A percentile compares a stretch with the other conserved stretches of the same genome.
Conservation (phyloP, 495 filamentous ascomycete genomes). For the Geoglossum glabrum region DNA sequence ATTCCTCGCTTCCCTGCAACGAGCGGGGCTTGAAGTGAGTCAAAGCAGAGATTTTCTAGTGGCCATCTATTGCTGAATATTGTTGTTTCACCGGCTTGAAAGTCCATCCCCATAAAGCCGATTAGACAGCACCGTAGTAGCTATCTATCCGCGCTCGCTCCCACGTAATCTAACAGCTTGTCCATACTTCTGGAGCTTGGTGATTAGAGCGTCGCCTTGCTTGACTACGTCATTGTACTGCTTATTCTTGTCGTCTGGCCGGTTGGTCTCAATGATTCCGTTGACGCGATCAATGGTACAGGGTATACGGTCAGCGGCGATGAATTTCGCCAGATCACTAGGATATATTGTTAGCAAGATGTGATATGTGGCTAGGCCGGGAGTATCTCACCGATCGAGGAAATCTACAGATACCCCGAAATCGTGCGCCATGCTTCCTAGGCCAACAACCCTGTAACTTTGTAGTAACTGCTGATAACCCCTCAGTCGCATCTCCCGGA, state of each 20-base stretch:
- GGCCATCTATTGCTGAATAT: neutral
- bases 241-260: slow-evolving; percentile 96
- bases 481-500: slow-evolving; percentile 89
- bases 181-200: slow-evolving; percentile 96
- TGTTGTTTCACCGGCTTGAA: neutral
- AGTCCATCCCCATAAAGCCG: no score
- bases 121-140: no score
- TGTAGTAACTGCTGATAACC: slow-evolving; percentile 95
- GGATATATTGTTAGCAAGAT: slow-evolving; percentile 7
- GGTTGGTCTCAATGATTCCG: slow-evolving; percentile 91
- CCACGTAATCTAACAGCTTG: slow-evolving; percentile 86
- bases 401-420: slow-evolving; percentile 94
- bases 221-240: slow-evolving; percentile 95
- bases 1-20: no score
- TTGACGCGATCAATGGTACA: slow-evolving; percentile 97
- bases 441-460: slow-evolving; percentile 87
- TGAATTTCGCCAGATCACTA: slow-evolving; percentile 91
- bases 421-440: slow-evolving; percentile 86
- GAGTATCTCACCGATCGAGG: slow-evolving; percentile 54
- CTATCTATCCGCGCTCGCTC: slow-evolving; percentile 48
- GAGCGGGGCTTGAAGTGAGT: neutral
- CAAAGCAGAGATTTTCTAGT: neutral
- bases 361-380: no score
- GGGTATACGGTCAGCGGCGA: slow-evolving; percentile 77
- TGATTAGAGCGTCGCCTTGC: slow-evolving; percentile 91